Evolutionary conservation across 2,329 filamentous ascomycete genomes (phyloP).

Genomic region (Hymenoscyphus albidus): DNA sequence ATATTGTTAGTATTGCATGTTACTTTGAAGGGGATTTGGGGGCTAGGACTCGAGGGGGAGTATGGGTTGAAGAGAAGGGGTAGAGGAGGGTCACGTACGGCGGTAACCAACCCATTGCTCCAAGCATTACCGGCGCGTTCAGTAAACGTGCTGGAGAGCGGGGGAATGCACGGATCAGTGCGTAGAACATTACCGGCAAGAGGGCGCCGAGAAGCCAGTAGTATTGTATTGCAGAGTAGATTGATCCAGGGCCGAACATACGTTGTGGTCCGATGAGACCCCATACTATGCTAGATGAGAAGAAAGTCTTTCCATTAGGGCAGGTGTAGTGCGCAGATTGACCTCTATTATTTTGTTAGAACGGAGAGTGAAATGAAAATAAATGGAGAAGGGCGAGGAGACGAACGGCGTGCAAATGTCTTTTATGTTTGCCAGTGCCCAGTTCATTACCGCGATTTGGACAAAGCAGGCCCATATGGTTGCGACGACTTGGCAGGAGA

Average conservation of each 20-base stretch:
- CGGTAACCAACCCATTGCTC: conserved; percentile 36
- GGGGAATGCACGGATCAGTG: conserved; percentile 53
- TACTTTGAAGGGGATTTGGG: conserved; percentile 36
- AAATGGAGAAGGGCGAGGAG: neutral
- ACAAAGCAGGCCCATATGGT: conserved; percentile 57
- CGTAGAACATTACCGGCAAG: conserved; percentile 58
- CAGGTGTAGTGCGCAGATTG: conserved; percentile 54
- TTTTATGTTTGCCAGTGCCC: conserved; percentile 56
- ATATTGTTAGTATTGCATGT: neutral
- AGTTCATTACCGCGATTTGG: conserved; percentile 60
- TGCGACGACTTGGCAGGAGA: conserved; percentile 47
- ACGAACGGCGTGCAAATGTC: conserved; percentile 56
- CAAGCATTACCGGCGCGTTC: conserved; percentile 41
- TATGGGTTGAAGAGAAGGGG: too few species aligned
- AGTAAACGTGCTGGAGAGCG: conserved; percentile 60
- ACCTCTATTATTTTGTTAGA: conserved; percentile 35
- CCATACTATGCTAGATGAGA: conserved; percentile 64
- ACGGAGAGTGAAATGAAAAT: conserved; percentile 39
- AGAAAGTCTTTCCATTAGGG: conserved; percentile 60
- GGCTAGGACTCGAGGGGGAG: too few species aligned
- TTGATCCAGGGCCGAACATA: conserved; percentile 62
- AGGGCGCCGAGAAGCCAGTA: conserved; percentile 70
- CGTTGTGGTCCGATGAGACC: conserved; percentile 66
- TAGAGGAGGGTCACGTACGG: conserved; percentile 18
- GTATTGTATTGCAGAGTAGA: conserved; percentile 63